These are phyloP conservation scores for Candida frijolesensis DNA, from an alignment of 1,139 yeast species.

Conservation along the genomic window DNA sequence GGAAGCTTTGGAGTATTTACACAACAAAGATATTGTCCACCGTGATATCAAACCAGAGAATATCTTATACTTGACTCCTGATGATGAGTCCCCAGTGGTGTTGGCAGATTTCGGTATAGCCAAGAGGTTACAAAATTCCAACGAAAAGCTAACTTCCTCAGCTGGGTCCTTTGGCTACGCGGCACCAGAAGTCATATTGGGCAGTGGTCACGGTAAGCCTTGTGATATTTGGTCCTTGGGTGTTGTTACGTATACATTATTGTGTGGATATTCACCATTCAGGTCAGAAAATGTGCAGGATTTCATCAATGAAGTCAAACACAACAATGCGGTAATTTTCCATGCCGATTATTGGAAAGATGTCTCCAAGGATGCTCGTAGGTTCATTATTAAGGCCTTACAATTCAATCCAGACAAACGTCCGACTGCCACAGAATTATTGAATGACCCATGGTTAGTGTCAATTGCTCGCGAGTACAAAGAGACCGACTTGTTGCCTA, in stretches of 20 bases:
- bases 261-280: constrained; percentile 94
- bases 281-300: constrained; percentile 81
- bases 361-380: constrained; percentile 73
- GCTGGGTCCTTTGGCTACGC: constrained; percentile 96
- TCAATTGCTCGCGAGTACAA: constrained; percentile 48
- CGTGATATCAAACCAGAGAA: constrained; percentile 93
- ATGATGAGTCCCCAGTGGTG: constrained; percentile 65
- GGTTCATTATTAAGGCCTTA: constrained; percentile 68
- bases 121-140: constrained; percentile 57
- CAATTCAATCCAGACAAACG: constrained; percentile 65
- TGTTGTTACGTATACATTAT: constrained; percentile 83
- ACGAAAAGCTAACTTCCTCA: constrained; percentile 69
- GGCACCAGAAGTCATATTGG: constrained; percentile 84
- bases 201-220: constrained; percentile 85
- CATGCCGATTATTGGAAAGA: constrained; percentile 87
- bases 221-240: constrained; percentile 95
- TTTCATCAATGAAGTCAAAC: constrained; percentile 73
- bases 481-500: constrained; percentile 69
- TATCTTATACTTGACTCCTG: constrained; percentile 61
- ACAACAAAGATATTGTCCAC: constrained; percentile 75
- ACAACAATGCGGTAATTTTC: constrained; percentile 74
- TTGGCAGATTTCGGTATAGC: constrained; percentile 95
- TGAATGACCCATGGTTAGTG: constrained; percentile 72
- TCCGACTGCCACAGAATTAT: constrained; percentile 65
- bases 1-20: constrained; percentile 75